Evolutionary conservation across 169 alveolate genomes (phyloP).

Genomic region (Hepatocystis sp.): DNA sequence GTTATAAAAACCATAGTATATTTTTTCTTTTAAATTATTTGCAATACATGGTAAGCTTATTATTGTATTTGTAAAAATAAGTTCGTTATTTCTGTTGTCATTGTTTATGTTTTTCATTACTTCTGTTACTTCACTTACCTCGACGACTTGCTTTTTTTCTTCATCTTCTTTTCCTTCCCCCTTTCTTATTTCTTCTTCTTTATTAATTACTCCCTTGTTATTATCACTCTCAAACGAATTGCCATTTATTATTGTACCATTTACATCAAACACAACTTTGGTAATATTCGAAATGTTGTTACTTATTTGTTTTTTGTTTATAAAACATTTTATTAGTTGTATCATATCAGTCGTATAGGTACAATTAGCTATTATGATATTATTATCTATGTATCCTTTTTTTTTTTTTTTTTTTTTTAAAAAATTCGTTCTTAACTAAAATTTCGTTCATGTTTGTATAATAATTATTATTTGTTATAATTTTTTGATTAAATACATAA

Average conservation of each 20-base stretch:
- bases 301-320: conserved; percentile 1
- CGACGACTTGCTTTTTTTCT: too few species aligned
- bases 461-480: conserved; percentile 14
- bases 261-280: conserved; percentile 4
- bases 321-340: conserved; percentile 10
- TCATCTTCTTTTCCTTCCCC: too few species aligned
- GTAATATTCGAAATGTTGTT: not conserved
- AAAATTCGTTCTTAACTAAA: conserved; percentile 1
- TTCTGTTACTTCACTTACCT: too few species aligned
- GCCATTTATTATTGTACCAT: not conserved
- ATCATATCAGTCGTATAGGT: conserved; percentile 6
- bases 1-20: conserved; percentile 36
- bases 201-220: not conserved
- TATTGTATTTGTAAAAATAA: conserved; percentile 9
- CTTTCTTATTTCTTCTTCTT: too few species aligned
- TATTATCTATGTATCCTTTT: too few species aligned
- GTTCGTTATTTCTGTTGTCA: not conserved
- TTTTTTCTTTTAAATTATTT: conserved; percentile 23
- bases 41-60: conserved; percentile 33
- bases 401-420: conserved; percentile 7
- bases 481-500: conserved; percentile 32
- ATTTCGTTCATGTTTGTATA: not conserved
- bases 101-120: too few species aligned
- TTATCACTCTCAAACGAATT: not conserved
- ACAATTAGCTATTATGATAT: too few species aligned